Conservation (phyloP, 495 filamentous ascomycete species). For the Aspergillus bertholletiae region DNA sequence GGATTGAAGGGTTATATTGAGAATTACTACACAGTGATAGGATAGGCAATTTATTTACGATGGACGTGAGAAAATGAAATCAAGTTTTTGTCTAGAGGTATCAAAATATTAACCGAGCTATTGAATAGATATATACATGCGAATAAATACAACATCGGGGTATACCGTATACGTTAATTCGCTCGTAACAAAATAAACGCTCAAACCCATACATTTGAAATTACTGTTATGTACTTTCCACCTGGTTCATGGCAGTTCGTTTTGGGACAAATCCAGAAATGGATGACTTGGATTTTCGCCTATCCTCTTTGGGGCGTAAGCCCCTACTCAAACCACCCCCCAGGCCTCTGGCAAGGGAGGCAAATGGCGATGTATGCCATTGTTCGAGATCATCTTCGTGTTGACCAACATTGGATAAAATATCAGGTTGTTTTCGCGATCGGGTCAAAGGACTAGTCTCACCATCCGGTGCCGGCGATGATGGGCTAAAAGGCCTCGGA, state of each 20-base stretch:
- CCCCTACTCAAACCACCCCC: conserved; percentile 43
- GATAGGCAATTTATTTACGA: too few relatives aligned
- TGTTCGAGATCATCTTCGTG: conserved; percentile 34
- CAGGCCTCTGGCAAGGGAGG: conserved; percentile 43
- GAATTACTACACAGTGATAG: too few relatives aligned
- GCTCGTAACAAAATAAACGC: not conserved
- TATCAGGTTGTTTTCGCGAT: conserved; percentile 9
- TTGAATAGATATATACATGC: not conserved
- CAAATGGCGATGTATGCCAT: conserved; percentile 45
- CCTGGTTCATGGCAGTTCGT: conserved; percentile 23
- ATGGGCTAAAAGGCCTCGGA: conserved; percentile 22
- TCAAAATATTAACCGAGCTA: not conserved
- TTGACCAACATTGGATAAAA: conserved; percentile 17
- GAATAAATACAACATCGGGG: not conserved
- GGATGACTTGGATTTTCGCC: conserved; percentile 13
- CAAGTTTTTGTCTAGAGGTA: too few relatives aligned
- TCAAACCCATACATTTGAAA: not conserved
- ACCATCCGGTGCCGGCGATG: conserved; percentile 11
- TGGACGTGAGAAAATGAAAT: too few relatives aligned
- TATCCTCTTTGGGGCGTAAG: conserved; percentile 30
- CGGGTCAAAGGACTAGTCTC: conserved; percentile 22
- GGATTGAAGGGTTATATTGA: not conserved
- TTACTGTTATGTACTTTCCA: conserved; percentile 11
- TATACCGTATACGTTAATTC: not conserved
- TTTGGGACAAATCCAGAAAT: conserved; percentile 17